Evolutionary conservation across 768 basidiomycete species (phyloP).

Genomic region (Trametes sanguinea): DNA sequence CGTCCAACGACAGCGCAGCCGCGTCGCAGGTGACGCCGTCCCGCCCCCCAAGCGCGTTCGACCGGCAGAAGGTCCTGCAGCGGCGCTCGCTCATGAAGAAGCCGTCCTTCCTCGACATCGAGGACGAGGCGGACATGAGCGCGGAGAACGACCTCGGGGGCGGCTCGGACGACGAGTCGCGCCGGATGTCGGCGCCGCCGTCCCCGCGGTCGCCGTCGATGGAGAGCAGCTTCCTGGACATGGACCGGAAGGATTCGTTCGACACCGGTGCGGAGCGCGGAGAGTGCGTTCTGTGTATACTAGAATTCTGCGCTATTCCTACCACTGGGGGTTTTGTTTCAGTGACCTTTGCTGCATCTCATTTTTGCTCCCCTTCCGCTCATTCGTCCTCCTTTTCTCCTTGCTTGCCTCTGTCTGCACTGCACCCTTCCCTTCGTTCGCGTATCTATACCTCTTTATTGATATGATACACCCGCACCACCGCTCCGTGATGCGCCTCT

Average conservation of each 20-base stretch:
- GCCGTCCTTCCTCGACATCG: constrained; percentile 75
- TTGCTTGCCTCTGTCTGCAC: not conserved
- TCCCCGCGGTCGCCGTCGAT: constrained; percentile 18
- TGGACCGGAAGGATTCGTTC: constrained; percentile 41
- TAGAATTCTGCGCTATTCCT: not conserved
- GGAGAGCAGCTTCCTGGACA: constrained; percentile 44
- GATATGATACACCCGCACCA: constrained; percentile 17
- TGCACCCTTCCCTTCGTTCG: constrained; percentile 16
- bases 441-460: constrained; percentile 28
- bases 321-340: not conserved
- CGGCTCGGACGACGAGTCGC: not conserved
- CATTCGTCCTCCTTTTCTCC: not conserved
- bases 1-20: not conserved
- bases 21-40: constrained; percentile 1
- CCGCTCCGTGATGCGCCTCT: not conserved
- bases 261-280: constrained; percentile 39
- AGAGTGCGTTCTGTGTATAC: constrained; percentile 33
- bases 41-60: constrained; percentile 33
- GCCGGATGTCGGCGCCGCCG: not conserved
- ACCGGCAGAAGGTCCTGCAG: constrained; percentile 24
- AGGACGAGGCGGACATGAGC: constrained; percentile 34
- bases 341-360: not conserved
- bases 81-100: constrained; percentile 60
- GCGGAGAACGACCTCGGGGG: constrained; percentile 14
- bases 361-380: not conserved